Percentiles rank a stretch among this genome's conserved stretches.
Evolutionary conservation across 306 rosid species (phyloP).

Genomic region (apple (Malus domestica)): ASM211411v1 NC_041798.1:27333501-27334000

Average conservation of each 20-base stretch:
- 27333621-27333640: not conserved
- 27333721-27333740: slow-evolving; percentile 79
- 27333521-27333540: not conserved
- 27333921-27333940: slow-evolving; percentile 58
- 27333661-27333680: slow-evolving; percentile 1
- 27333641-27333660: not conserved
- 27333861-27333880: slow-evolving; percentile 5
- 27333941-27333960: slow-evolving; percentile 51
- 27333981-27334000: slow-evolving; percentile 53
- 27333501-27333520: not conserved
- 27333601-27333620: not conserved
- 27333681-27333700: slow-evolving; percentile 83
- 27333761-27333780: slow-evolving; percentile 41
- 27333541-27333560: not conserved
- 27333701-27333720: slow-evolving; percentile 61
- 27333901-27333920: slow-evolving; percentile 59
- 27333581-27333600: not conserved
- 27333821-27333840: slow-evolving; percentile 62
- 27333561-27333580: not conserved
- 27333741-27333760: slow-evolving; percentile 53
- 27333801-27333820: slow-evolving; percentile 56
- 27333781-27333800: slow-evolving; percentile 79
- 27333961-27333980: slow-evolving; percentile 61
- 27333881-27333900: slow-evolving; percentile 42
- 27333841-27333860: slow-evolving; percentile 51